These are phyloP conservation scores for Solanum microdontum DNA, from an alignment of 257 asterid species.

Conservation along the genomic window DNA sequence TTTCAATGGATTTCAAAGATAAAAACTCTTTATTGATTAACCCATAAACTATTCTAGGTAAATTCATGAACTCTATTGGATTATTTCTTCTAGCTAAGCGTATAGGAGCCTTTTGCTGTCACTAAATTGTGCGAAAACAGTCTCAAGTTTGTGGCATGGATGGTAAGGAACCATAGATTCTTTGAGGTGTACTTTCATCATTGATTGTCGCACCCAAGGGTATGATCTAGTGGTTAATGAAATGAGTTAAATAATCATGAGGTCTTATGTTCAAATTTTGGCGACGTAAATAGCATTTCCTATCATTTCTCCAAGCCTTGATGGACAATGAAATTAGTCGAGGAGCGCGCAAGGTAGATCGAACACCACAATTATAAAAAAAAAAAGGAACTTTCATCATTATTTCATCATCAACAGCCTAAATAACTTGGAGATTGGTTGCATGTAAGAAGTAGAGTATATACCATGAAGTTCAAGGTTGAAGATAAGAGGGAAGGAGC, in stretches of 20 bases:
- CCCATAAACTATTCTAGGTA: background rate
- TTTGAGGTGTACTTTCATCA: background rate
- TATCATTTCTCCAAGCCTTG: background rate
- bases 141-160: background rate
- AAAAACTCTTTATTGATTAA: background rate
- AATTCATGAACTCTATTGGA: background rate
- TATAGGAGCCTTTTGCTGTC: background rate
- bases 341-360: background rate
- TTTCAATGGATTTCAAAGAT: background rate
- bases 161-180: background rate
- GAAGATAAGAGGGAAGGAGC: background rate
- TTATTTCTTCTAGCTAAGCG: background rate
- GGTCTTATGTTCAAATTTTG: background rate
- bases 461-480: background rate
- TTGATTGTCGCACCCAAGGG: background rate
- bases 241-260: background rate
- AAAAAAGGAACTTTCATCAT: background rate
- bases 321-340: background rate
- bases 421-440: background rate
- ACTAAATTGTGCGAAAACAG: background rate
- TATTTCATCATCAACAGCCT: background rate
- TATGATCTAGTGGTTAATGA: background rate
- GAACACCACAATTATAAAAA: background rate
- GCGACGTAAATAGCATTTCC: background rate
- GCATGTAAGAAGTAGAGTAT: background rate